Evolutionary conservation across 257 asterid species (phyloP).

Genomic region (Echites panduratus): DNA sequence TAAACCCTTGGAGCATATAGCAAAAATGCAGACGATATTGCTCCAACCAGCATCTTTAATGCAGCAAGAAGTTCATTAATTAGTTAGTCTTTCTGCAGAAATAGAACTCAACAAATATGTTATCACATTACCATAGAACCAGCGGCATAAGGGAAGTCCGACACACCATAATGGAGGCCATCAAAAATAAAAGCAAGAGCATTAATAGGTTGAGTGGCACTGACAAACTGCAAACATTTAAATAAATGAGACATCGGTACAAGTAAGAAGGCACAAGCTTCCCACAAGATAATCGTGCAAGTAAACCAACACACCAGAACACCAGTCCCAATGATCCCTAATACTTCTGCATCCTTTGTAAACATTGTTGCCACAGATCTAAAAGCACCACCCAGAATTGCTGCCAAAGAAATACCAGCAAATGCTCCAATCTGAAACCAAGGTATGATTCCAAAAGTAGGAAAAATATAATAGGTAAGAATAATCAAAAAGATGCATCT

Average conservation of each 20-base stretch:
- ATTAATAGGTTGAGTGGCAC: slow-evolving; percentile 83
- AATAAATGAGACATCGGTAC: slow-evolving; percentile 17
- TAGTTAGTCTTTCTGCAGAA: not conserved
- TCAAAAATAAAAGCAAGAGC: slow-evolving; percentile 80
- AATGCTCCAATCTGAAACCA: slow-evolving; percentile 57
- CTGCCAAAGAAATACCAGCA: slow-evolving; percentile 61
- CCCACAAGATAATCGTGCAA: not conserved
- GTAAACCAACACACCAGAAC: slow-evolving; percentile 45
- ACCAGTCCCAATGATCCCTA: slow-evolving; percentile 55
- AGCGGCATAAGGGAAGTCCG: slow-evolving; percentile 84
- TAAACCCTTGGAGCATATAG: slow-evolving; percentile 51
- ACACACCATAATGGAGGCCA: slow-evolving; percentile 86
- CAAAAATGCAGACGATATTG: slow-evolving; percentile 64
- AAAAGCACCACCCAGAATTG: slow-evolving; percentile 57
- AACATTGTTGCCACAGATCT: slow-evolving; percentile 60
- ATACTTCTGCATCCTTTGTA: slow-evolving; percentile 62
- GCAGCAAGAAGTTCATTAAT: slow-evolving; percentile 10
- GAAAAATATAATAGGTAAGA: slow-evolving; percentile 1
- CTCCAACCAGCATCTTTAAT: slow-evolving; percentile 75
- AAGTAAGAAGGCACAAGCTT: not conserved
- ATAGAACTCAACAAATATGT: not conserved
- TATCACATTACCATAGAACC: slow-evolving; percentile 60
- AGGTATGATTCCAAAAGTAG: slow-evolving; percentile 10
- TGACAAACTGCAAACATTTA: slow-evolving; percentile 63
- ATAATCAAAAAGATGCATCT: not conserved